Base-by-base conservation (phyloP, 805 yeast species). In the Cyberlindnera bimundalis region DNA sequence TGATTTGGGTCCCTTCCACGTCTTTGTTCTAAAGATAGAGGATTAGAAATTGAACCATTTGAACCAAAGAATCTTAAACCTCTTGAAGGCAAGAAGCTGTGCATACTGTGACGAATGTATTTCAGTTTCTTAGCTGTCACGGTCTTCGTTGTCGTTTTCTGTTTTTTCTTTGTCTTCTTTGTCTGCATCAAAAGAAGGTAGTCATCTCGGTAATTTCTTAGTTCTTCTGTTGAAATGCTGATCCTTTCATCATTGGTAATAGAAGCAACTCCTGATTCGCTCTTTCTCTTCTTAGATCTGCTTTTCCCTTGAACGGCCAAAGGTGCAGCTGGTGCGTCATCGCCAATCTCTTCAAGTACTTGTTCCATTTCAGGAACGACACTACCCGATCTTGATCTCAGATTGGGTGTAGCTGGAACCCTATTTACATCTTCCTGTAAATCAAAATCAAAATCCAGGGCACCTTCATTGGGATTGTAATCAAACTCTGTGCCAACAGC, bases 131-230 rank as follows among this genome's bases (percentile, higher is more conserved):
- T 17, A 24, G 31, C 31, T 9, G 19, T 27, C n/a, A n/a, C n/a
- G 24, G 10, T 10, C 10, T 10, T 21, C 24, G 11, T 29, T 29
- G 9, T 14, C n/a, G 6, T 29, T 16, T 8, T 5, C 13, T 6
- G 16, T 14, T 30, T 35, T 11, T 14, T 34, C 18, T 27, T 35
- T 21, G 32, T 21, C 21, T 29, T 23, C 30, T 37, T 31, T 10
- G 37, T 17, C 9, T 26, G 8, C 59, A 55, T 54, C 2, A 33
- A 21, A 5, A 21, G 34, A 18, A 52, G 37, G 33, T 58, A 58
- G 18, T 43, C 20, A 45, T 58, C 61, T 42, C 61, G 49, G 21
- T 42, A 49, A 1, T 14, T 12, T 44, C 60, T 50, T 16, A 58
- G 28, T 10, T 50, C 47, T 33, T 52, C 56, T 19, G 61, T 55